phyloP scores from a whole-genome alignment of 805 yeast species.

The Tetrapisispora pingtungensis region DNA sequence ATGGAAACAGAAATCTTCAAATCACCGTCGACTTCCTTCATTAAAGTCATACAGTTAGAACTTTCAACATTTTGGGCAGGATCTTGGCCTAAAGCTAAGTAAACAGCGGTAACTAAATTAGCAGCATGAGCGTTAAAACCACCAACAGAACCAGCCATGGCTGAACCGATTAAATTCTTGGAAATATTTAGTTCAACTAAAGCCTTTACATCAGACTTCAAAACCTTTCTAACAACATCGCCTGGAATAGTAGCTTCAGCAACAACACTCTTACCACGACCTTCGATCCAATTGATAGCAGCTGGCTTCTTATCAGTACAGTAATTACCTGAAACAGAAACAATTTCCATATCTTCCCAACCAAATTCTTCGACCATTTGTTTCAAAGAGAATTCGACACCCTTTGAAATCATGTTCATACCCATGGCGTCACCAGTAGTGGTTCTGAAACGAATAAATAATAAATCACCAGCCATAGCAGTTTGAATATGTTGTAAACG shows the following conservation, averaged over 20 bases:
- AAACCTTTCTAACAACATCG: conserved; percentile 65
- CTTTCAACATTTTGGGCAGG: conserved; percentile 99
- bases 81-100: conserved; percentile 94
- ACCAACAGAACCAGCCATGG: conserved; percentile 97
- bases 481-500: conserved; percentile 84
- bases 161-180: conserved; percentile 90
- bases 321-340: conserved; percentile 93
- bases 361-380: conserved; percentile 83
- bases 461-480: conserved; percentile 84
- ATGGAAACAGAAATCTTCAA: conserved; percentile 90
- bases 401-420: conserved; percentile 99
- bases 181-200: conserved; percentile 80
- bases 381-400: conserved; percentile 80
- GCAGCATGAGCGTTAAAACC: conserved; percentile 99
- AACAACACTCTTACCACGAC: conserved; percentile 96
- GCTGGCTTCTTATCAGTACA: conserved; percentile 98
- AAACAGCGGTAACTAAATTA: conserved; percentile 88
- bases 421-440: conserved; percentile 99
- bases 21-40: conserved; percentile 76
- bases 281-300: conserved; percentile 98
- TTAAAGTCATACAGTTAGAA: conserved; percentile 92
- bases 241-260: conserved; percentile 90
- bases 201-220: conserved; percentile 88
- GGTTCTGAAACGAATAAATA: conserved; percentile 90
- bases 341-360: conserved; percentile 86